Base-by-base conservation (phyloP, 2,329 filamentous ascomycete genomes). In the Fusarium udum region DNA sequence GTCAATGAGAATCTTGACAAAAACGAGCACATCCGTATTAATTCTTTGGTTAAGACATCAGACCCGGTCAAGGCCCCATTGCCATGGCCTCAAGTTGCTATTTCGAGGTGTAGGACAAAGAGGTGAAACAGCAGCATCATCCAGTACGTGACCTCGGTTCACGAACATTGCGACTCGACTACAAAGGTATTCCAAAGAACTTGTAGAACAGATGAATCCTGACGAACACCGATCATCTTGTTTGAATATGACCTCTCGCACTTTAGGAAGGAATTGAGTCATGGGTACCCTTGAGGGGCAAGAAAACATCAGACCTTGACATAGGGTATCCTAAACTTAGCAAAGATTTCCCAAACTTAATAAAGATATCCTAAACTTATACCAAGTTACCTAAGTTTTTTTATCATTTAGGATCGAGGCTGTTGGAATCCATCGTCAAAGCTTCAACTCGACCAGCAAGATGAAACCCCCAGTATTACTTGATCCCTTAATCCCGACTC, bases 31-130 rank as follows among this genome's bases (percentile, higher is more conserved):
- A 12, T 39, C 28, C 0, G 14, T 36, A n/a, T 45, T 0, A 1
- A 18, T 28, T 28, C 56, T 45, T 67, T 53, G 32, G n/a, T 15
- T 2, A 11, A 18, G 14, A 20, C n/a, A 22, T 24, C 7, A 9
- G 22, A 11, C 14, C 24, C 9, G 32, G 18, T 14, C 31, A 22
- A 28, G 22, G 24, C n/a, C 31, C 9, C 61, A 46, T 28, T 7
- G 45, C 14, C 15, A 26, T 32, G 32, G 6, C 7, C 20, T 14
- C 6, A 13, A 22, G 31, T 32, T 52, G 1, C 66, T 71, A 67
- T 58, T 63, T 67, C n/a, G 43, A 49, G 34, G 6, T 8, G 9
- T 7, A 1, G 28, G n/a, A 73, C 61, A 73, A 73, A 67, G 70
- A 22, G 1, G 26, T 20, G 12, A 37, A 51, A 60, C 34, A 48